Evolutionary conservation across 2,329 filamentous ascomycete genomes (phyloP), one percentile per base, ranked within the genome.

Genomic region (Trichoderma oligosporum): DNA sequence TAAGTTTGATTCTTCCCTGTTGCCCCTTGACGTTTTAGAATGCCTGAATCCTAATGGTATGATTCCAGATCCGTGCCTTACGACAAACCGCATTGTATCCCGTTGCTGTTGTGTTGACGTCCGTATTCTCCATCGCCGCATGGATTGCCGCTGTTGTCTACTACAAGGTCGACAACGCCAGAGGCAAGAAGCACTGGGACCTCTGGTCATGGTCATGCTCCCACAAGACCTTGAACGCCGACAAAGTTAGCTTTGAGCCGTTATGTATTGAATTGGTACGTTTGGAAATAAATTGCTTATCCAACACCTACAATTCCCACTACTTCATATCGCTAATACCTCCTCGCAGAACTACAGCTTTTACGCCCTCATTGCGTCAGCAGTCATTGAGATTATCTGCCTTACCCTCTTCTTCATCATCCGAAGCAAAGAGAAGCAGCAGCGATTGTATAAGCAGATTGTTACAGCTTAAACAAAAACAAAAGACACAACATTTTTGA

Each of bases 181-280:
- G 42, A 31, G 42, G 42, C 9, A 45, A 45, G 18, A 45, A 45
- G 42, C 42, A 45, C n/a, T 45, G 42, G 42, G 42, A 45, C 24
- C 18, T 45, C 9, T 45, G 42, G 42, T 45, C 42, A 14, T 45
- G 42, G 42, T 45, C 42, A 45, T 45, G 42, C 42, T 29, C n/a
- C 42, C 42, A 45, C 7, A 16, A 45, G 42, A 45, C 42, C 9
- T 45, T 24, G 42, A 45, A 45, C 8, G 16, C n/a, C 24, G 16
- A 24, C 25, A 45, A 45, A 18, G 42, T 45, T 18, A 45, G n/a
- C 42, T 45, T 45, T 22, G 25, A 45, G 16, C 42, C 42, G n/a
- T 25, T 45, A n/a, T 45, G 42, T 31, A 25, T 45, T 20, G 42
- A 45, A 45, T 31, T 45, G 24, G 42, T 45, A 45, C n/a, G 42